Evolutionary conservation across 2,329 filamentous ascomycete genomes (phyloP).

Genomic region (Nemania abortiva): DNA sequence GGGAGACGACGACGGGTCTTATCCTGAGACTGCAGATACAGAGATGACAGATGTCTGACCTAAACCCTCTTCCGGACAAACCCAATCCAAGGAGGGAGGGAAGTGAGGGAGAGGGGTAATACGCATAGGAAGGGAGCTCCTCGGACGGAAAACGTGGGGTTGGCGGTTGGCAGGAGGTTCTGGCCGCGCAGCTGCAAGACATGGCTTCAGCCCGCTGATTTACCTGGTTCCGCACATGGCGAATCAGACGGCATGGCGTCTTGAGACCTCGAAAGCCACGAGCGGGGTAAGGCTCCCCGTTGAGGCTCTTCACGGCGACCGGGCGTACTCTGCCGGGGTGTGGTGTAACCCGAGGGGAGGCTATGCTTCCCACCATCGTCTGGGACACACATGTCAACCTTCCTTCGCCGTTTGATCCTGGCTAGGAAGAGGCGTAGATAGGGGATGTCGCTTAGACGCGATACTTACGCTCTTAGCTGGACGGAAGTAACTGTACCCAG

Average conservation of each 20-base stretch:
- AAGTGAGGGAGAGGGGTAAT: not conserved
- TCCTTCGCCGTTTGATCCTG: not conserved
- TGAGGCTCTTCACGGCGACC: conserved; percentile 30
- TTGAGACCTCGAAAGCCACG: conserved; percentile 24
- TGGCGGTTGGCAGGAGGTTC: not conserved
- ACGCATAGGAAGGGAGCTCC: not conserved
- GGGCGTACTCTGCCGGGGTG: conserved; percentile 11
- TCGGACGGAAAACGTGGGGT: not conserved
- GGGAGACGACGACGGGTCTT: conserved; percentile 44
- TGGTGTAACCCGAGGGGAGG: not conserved
- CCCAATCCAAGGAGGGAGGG: not conserved
- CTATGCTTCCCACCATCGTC: not conserved
- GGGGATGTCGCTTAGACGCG: not conserved
- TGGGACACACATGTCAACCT: not conserved
- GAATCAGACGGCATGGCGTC: conserved; percentile 21
- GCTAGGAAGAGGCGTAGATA: not conserved
- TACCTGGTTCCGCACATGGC: not conserved
- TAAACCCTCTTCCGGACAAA: not conserved
- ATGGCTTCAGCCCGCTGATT: conserved; percentile 19
- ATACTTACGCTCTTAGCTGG: not conserved
- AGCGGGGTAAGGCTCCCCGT: conserved; percentile 33
- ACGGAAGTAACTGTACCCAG: conserved; percentile 17
- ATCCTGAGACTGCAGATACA: conserved; percentile 13
- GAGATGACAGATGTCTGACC: too few relatives aligned
- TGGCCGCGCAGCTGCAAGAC: conserved; percentile 19